Evolutionary conservation across 495 filamentous ascomycete genomes (phyloP).

Genomic region (Penicillium angulare): DNA sequence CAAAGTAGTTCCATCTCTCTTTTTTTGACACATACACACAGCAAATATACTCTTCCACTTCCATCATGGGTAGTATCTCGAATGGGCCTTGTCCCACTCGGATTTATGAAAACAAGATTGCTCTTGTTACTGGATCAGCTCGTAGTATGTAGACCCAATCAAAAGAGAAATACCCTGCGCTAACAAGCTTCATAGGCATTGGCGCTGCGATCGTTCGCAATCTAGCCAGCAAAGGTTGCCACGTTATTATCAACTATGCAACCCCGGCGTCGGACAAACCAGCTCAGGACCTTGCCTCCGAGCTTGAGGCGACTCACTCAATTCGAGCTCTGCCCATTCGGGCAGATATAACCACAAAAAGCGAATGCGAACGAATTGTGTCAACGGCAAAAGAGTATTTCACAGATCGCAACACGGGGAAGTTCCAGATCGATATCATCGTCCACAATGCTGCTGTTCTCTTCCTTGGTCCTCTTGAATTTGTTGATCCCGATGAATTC

Average conservation of each 20-base stretch:
- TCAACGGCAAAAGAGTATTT: constrained; percentile 36
- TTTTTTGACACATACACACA: no score
- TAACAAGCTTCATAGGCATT: background rate
- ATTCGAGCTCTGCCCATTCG: background rate
- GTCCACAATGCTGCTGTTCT: constrained; percentile 73
- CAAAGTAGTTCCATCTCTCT: no score
- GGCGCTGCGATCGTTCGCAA: constrained; percentile 4
- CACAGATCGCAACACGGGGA: constrained; percentile 13
- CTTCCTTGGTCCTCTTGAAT: background rate
- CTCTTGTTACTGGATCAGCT: constrained; percentile 3
- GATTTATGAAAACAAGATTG: background rate
- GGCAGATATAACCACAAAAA: background rate
- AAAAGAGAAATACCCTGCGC: background rate
- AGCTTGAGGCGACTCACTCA: background rate
- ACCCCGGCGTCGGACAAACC: background rate
- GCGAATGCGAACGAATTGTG: background rate
- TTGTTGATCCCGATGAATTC: constrained; percentile 48
- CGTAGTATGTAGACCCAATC: no score
- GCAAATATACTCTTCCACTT: no score
- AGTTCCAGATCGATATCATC: constrained; percentile 69
- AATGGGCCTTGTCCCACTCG: background rate
- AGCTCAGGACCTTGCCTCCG: background rate
- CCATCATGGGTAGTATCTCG: no score
- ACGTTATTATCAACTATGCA: constrained; percentile 5
- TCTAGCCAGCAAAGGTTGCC: constrained; percentile 10